These are phyloP conservation scores for Dioszegia aurantiaca DNA, from an alignment of 768 basidiomycete genomes.

Conservation along the genomic window DNA sequence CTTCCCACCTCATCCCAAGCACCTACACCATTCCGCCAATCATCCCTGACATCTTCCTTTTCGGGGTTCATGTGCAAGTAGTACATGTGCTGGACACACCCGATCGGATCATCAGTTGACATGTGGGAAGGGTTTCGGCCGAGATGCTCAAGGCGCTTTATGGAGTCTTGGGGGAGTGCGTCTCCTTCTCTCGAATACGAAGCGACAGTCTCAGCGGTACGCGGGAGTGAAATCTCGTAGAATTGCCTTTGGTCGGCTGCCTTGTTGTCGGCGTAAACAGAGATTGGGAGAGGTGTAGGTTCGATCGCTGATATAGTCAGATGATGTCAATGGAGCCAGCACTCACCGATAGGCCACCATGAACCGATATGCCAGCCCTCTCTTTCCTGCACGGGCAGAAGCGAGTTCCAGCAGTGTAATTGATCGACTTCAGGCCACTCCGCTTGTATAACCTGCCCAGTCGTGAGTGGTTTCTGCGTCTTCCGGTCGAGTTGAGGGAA, in stretches of 20 bases:
- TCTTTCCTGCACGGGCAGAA: neutral
- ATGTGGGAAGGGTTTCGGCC: neutral
- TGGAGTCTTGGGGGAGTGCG: neutral
- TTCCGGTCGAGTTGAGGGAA: neutral
- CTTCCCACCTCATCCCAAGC: constrained; percentile 10
- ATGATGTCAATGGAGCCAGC: neutral
- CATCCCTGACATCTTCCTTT: neutral
- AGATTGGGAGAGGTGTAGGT: neutral
- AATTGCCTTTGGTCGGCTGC: neutral
- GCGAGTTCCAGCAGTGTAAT: constrained; percentile 5
- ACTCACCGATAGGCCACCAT: neutral
- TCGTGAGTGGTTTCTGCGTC: neutral
- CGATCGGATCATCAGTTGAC: neutral
- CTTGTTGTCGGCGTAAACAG: neutral
- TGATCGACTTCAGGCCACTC: constrained; percentile 9
- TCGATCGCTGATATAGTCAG: neutral
- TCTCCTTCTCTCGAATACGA: neutral
- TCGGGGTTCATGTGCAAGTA: neutral
- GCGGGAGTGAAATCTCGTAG: neutral
- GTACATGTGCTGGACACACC: neutral
- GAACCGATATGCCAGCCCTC: neutral
- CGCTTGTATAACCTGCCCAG: constrained; percentile 12
- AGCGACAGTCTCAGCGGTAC: neutral
- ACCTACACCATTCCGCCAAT: constrained; percentile 4
- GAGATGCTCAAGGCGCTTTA: neutral